Evolutionary conservation across 352 stramenopile genomes (phyloP), one percentile per base, ranked within the genome.

Genomic region (Pythium periplocum): DNA sequence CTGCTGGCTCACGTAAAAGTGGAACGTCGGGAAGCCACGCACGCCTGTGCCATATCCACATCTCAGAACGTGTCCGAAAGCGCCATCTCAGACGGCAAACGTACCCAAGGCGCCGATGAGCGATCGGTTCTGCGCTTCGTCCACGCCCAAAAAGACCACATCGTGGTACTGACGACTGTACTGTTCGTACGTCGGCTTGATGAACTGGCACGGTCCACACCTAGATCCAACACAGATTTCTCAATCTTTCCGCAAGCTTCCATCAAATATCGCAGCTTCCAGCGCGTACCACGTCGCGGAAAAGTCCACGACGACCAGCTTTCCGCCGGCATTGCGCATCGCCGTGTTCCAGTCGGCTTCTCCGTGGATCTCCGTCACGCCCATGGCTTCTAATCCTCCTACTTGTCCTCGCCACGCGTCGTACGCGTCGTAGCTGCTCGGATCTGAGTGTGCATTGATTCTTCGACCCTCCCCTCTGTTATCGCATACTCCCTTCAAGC

Each of bases 221-320:
- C 73, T 87, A 26, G n/a, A 42, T 12, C 26, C 34, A 45, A 26
- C 1, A 52, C 30, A 40, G 11, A 31, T 8, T 42, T 42, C 38
- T 42, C 38, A 42, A 42, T 12, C 38, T 12, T 12, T 34, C 32
- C 17, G 10, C 45, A 39, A 39, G 35, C 26, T 42, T 42, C 7
- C 7, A 42, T 8, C 38, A 12, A 42, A 12, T 42, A 12, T 42
- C 12, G 38, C 7, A 42, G 38, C 38, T 8, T 42, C 7, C 38
- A 8, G 17, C 10, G 63, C 66, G 62, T 66, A 95, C 84, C 84
- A 95, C 11, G 80, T 83, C 39, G 84, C 84, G 2, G 82, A 93
- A 51, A 95, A 95, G 65, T 95, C 82, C 26, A 87, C 84, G 6
- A 95, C 82, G n/a, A 95, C 83, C n/a, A 95, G 72, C 61, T 95